phyloP scores from a whole-genome alignment of 2,329 filamentous ascomycete genomes.

The Pseudofabraea citricarpa region DNA sequence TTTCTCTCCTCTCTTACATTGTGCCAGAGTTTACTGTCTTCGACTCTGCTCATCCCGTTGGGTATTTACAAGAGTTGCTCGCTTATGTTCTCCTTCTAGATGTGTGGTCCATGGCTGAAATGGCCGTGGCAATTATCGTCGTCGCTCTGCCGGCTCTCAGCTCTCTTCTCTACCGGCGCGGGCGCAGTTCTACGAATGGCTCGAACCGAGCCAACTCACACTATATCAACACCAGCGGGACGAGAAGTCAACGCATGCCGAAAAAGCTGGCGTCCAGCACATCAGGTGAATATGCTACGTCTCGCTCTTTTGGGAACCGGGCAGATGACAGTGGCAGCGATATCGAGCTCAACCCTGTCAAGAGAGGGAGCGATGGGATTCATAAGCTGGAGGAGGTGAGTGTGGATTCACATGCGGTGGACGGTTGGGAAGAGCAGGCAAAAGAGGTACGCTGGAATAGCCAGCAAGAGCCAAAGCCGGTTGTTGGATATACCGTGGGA shows the following conservation, averaged over 20 bases:
- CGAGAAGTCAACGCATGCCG: background rate
- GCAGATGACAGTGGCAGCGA: constrained; percentile 2
- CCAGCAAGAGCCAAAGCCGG: too few relatives aligned
- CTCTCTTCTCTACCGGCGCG: constrained; percentile 1
- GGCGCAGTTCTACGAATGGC: background rate
- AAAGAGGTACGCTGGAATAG: background rate
- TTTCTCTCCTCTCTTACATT: background rate
- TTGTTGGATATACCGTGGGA: too few relatives aligned
- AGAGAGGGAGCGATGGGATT: background rate
- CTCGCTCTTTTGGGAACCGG: background rate
- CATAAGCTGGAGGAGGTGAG: background rate
- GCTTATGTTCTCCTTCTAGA: background rate
- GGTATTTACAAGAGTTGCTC: background rate
- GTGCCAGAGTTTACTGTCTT: background rate
- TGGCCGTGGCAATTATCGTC: background rate
- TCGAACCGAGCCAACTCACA: background rate
- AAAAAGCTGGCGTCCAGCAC: background rate
- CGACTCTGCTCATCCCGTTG: background rate
- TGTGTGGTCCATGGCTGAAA: constrained; percentile 3
- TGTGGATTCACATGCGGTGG: background rate
- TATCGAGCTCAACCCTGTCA: constrained; percentile 1
- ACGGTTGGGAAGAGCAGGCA: background rate
- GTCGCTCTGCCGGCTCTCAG: background rate
- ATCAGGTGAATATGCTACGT: background rate
- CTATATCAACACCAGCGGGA: background rate